Evolutionary conservation across 441 rosid species (phyloP), one percentile per base, ranked within the genome.

Genomic region (Croton laevigatus): DNA sequence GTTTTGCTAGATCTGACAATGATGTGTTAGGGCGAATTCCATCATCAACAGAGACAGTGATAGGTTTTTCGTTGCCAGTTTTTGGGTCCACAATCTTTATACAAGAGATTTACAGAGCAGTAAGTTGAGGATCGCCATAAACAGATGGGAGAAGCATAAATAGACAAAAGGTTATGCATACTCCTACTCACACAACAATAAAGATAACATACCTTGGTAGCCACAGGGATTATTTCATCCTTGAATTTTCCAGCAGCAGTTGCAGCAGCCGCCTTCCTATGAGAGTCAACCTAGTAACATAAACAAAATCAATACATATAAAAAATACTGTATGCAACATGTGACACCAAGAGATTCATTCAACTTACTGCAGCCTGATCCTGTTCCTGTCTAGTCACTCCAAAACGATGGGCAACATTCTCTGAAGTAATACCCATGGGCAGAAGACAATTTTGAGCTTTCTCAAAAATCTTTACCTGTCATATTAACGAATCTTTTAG

Each of bases 361-460:
- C 62, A 60, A 81, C 97, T 82, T 80, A 95, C 99, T 65, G 99
- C 95, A 73, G 99, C 98, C 80, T 87, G 89, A 70, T 95, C 99
- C 78, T 95, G 99, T 84, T 96, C 98, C 80, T 83, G 85, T 85
- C 97, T 88, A 57, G 93, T 78, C 76, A 96, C 97, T 62, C 96
- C 93, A 73, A 88, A 96, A 53, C 99, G 97, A 20, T 88, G 83
- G 38, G 99, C 97, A 70, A 96, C 99, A 79, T 96, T 96, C 78
- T 96, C 99, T 46, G 99, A 96, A 58, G 97, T 96, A 68, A 96
- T 66, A 69, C 98, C 99, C 99, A 96, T 93, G 32, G 99, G 99
- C 69, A 96, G 93, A 77, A 96, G 97, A 78, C 99, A 96, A 73
- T 86, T 91, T 73, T 82, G 97, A 38, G 99, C 98, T 78, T 96